These are phyloP conservation scores for Esteya vermicola DNA, from an alignment of 2,329 filamentous ascomycete species.

Conservation along the genomic window DNA sequence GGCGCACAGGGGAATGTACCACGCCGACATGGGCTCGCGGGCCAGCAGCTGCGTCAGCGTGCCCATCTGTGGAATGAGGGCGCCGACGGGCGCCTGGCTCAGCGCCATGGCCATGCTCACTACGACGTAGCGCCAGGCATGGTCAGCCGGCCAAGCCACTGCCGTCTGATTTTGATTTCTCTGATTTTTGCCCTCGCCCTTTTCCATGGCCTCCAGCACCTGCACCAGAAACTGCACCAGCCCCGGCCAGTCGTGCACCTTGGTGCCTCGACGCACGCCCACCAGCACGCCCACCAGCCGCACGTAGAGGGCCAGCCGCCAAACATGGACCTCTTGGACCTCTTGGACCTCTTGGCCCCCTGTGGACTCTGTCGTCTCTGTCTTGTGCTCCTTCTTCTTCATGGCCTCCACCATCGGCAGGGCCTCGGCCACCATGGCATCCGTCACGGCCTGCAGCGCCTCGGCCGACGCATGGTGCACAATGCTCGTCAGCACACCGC, in stretches of 20 bases:
- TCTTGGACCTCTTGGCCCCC: no score
- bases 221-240: constrained; percentile 43
- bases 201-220: constrained; percentile 31
- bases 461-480: constrained; percentile 69
- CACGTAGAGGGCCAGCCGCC: constrained; percentile 33
- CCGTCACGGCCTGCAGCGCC: constrained; percentile 56
- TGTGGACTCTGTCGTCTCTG: constrained; percentile 14
- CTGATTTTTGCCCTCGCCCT: constrained; percentile 9
- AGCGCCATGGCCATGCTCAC: constrained; percentile 51
- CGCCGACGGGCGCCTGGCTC: constrained; percentile 65
- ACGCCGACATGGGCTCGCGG: constrained; percentile 48
- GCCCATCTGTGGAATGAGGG: constrained; percentile 55
- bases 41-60: constrained; percentile 48
- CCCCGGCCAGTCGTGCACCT: constrained; percentile 55
- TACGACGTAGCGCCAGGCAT: constrained; percentile 45
- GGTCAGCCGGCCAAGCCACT: constrained; percentile 4
- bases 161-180: constrained; percentile 13
- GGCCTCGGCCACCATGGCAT: constrained; percentile 41
- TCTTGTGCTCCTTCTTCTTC: no score
- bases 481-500: constrained; percentile 64
- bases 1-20: constrained; percentile 77
- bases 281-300: constrained; percentile 52
- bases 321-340: constrained; percentile 14
- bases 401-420: constrained; percentile 23
- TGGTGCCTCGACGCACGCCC: constrained; percentile 69